Conservation (phyloP, 176 grass and related monocot genomes). For the Chloris gayana region DNA sequence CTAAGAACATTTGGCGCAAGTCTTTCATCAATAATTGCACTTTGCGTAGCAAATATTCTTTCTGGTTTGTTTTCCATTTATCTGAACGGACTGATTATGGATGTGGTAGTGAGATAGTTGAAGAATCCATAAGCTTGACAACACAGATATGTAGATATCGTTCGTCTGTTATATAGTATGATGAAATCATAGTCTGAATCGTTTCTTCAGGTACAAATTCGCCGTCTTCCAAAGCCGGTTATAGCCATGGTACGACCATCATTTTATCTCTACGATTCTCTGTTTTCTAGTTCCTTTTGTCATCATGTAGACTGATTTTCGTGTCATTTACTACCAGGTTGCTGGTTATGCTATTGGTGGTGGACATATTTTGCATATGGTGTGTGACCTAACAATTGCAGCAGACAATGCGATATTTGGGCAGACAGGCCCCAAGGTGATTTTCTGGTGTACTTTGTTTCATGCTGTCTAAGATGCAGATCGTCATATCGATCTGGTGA, state of each 20-base stretch:
- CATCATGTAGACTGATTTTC: background rate
- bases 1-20: background rate
- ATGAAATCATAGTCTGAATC: conserved; percentile 2
- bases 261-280: background rate
- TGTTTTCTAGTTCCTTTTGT: background rate
- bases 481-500: background rate
- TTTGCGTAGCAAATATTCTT: background rate
- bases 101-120: background rate
- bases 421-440: conserved; percentile 89
- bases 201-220: conserved; percentile 77
- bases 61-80: background rate
- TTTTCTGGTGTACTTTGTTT: conserved; percentile 17
- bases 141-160: background rate
- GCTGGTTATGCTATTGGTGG: conserved; percentile 91
- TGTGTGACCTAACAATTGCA: conserved; percentile 88
- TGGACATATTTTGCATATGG: conserved; percentile 92
- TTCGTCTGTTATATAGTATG: background rate
- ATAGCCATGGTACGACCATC: conserved; percentile 74
- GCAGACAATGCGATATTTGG: conserved; percentile 93
- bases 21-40: background rate
- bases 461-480: background rate
- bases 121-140: background rate
- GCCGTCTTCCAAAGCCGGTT: conserved; percentile 87
- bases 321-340: conserved; percentile 52
- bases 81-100: background rate